Base-by-base conservation (phyloP, 1,284 basidiomycete species). In the Gymnopus androsaceus region DNA sequence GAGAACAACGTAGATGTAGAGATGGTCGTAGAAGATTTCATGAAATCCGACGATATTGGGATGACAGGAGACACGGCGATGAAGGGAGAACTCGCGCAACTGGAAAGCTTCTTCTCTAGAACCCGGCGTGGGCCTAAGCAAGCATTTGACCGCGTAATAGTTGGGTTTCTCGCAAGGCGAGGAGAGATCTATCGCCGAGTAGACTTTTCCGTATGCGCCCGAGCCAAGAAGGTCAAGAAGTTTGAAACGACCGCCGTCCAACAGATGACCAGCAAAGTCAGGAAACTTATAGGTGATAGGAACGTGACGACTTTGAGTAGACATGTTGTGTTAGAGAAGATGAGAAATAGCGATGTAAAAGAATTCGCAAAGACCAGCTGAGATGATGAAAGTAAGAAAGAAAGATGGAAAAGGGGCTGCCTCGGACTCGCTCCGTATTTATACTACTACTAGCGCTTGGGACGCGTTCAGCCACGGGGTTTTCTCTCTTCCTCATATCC, bases 181-280 rank as follows among this genome's bases (percentile, higher is more conserved):
- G 37, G 38, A 64, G 48, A 66, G 64, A 61, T 88, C 85, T 50
- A 84, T 67, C 15, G 86, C 89, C 55, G 82, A 80, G 73, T 94
- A 94, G 62, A 94, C 92, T 55, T 87, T 84, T 49, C 91, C 91
- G 62, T 91, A 93, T 9, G 88, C 86, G 36, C 92, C 92, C 44
- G 84, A 76, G 41, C 90, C 92, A 51, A 94, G 77, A 48, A 82
- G 77, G 56, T 83, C 79, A 59, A 85, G 69, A 60, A 94, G 78
- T 64, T 82, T 78, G 64, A 90, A 79, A 50, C 79, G 79, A 51
- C 81, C 81, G 57, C 76, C 67, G 66, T 81, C 80, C 60, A 89
- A 74, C 51, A 63, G 68, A 57, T 67, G 66, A 51, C 78, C 78
- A 52, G 75, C 67, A 60, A 83, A 75, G 59, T 81, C 72, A 55